Percentiles rank a stretch among this genome's conserved stretches.
Evolutionary conservation across 805 yeast genomes (phyloP).

Genomic region (Saccharomycopsis malanga): DNA sequence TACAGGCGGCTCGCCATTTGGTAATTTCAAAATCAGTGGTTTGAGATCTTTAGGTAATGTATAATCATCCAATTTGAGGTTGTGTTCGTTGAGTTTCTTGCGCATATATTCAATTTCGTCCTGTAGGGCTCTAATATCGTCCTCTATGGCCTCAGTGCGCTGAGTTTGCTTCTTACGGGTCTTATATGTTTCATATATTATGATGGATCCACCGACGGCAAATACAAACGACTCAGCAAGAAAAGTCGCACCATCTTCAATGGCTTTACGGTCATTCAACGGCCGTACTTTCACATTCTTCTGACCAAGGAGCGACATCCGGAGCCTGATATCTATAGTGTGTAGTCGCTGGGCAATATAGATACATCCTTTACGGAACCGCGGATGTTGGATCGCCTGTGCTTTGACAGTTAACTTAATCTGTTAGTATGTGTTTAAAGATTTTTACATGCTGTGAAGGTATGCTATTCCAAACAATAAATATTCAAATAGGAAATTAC

Average conservation of each 20-base stretch:
- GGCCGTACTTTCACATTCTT: constrained; percentile 53
- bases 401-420: constrained; percentile 40
- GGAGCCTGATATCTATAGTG: constrained; percentile 51
- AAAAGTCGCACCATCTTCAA: constrained; percentile 75
- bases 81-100: constrained; percentile 38
- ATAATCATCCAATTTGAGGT: constrained; percentile 41
- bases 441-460: too few relatives aligned
- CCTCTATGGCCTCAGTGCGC: constrained; percentile 60
- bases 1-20: background rate
- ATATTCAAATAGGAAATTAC: too few relatives aligned
- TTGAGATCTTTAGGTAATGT: constrained; percentile 39
- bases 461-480: too few relatives aligned
- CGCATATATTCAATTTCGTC: constrained; percentile 58
- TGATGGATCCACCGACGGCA: constrained; percentile 70
- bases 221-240: constrained; percentile 73
- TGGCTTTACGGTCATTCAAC: constrained; percentile 72
- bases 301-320: constrained; percentile 54
- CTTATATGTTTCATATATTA: constrained; percentile 64
- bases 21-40: constrained; percentile 36
- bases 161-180: constrained; percentile 55
- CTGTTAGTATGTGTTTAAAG: background rate
- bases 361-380: constrained; percentile 57
- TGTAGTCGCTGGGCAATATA: constrained; percentile 67
- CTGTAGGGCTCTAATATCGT: constrained; percentile 63
- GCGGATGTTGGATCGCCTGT: constrained; percentile 67